Base-by-base conservation (phyloP, 73 alveolate genomes). In the Tetrahymena borealis region DNA sequence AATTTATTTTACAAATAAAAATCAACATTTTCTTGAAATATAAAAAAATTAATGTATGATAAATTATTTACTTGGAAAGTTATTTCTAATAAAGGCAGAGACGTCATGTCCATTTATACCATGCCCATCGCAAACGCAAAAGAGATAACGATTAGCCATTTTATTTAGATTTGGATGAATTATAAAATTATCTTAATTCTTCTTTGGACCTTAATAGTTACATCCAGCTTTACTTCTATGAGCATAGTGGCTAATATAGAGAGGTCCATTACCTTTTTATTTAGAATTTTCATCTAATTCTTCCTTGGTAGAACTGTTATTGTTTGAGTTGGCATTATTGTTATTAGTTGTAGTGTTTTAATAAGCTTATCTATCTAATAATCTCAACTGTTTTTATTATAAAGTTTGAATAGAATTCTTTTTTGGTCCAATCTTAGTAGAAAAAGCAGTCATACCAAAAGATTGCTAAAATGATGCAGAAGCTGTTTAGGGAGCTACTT, bases 71-170 rank as follows among this genome's bases (percentile, higher is more conserved):
- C 93, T 96, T 38, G 99, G 98, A 32, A 97, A 78, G 90, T 93
- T 78, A 41, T 91, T 93, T 78, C 92, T 90, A 39, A 95, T 92
- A 43, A 78, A 95, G 38, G 91, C 60, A 31, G 97, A 95, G 24
- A 93, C 97, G 24, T 93, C 95, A 93, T 96, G 98, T 11, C 98
- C 98, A 18, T 96, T 91, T 39, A 40, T 36, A 16, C 98, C 98
- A 93, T 96, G 98, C 7, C 98, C 98, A 78, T 96, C 98, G 41
- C 90, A 60, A 7, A 96, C 97, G 35, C 97, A 96, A 38, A 96
- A 92, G 35, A 93, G 92, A 32, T 91, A 93, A 41, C 85, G 85
- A 60, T 60, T 60, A n/a, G 91, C 33, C 78, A 79, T 85, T 33
- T 93, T 92, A 78, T 42, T 42, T 32, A 93, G 79, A 33, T 39